These are phyloP conservation scores for Aurifilum marmelostoma DNA, from an alignment of 2,329 filamentous ascomycete genomes.

Conservation along the genomic window DNA sequence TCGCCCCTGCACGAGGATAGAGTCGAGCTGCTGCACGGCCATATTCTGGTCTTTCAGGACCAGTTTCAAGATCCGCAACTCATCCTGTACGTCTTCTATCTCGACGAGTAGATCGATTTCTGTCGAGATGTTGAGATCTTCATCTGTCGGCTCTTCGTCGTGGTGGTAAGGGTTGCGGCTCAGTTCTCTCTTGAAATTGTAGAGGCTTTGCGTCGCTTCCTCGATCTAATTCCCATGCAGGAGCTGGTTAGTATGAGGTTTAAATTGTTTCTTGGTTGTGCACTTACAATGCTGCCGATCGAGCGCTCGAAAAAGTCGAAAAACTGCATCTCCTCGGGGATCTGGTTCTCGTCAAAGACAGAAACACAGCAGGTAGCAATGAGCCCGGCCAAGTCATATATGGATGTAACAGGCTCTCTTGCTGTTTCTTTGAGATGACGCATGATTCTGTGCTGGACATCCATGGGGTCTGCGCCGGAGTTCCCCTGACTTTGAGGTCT, in stretches of 20 bases:
- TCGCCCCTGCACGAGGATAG: neutral
- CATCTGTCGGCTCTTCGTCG: neutral
- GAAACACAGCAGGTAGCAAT: neutral
- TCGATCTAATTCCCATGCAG: neutral
- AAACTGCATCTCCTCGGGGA: neutral
- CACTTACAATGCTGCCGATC: neutral
- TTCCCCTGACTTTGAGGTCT: neutral
- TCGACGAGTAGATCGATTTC: neutral
- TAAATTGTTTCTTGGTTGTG: neutral
- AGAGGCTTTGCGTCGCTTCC: neutral
- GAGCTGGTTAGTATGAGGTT: neutral
- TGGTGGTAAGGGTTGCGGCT: neutral
- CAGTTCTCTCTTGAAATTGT: neutral
- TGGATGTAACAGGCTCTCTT: neutral
- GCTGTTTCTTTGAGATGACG: neutral
- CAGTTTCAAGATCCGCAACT: neutral
- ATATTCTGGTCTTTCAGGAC: neutral
- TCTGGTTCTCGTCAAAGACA: neutral
- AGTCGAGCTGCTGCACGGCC: neutral
- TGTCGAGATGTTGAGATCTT: neutral
- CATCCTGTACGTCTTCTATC: constrained; percentile 4
- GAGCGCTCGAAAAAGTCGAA: constrained; percentile 1
- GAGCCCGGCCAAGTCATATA: neutral
- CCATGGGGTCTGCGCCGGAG: neutral
- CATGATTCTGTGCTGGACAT: neutral